These are phyloP conservation scores for Pseudomonodictys pantanalensis DNA, from an alignment of 495 filamentous ascomycete genomes.

Conservation along the genomic window DNA sequence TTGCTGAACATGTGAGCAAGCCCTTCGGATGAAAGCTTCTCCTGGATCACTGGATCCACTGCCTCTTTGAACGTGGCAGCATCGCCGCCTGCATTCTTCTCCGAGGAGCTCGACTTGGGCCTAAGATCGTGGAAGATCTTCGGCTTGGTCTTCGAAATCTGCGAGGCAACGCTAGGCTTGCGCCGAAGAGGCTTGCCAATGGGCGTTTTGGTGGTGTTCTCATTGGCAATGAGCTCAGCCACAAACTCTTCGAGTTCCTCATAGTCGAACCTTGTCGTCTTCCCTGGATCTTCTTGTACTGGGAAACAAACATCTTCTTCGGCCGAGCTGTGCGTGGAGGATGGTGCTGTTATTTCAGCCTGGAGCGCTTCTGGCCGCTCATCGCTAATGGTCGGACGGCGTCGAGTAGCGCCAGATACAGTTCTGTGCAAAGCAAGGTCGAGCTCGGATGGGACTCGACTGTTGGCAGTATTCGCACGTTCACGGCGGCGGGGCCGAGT, in stretches of 20 bases:
- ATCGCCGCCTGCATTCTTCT: slow-evolving; percentile 40
- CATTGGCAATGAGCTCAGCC: too few relatives aligned
- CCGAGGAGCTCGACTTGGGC: slow-evolving; percentile 30
- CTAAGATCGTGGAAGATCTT: slow-evolving; percentile 66
- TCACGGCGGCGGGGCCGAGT: slow-evolving; percentile 58
- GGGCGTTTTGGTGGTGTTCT: slow-evolving; percentile 47
- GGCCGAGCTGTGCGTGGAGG: slow-evolving; percentile 46
- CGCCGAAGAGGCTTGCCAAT: slow-evolving; percentile 41
- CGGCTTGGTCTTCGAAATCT: slow-evolving; percentile 47
- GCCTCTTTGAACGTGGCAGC: slow-evolving; percentile 25
- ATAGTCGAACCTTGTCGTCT: slow-evolving; percentile 71
- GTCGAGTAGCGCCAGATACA: slow-evolving; percentile 62
- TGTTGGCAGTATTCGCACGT: slow-evolving; percentile 62
- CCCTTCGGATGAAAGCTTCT: slow-evolving; percentile 39
- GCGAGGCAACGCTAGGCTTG: slow-evolving; percentile 54
- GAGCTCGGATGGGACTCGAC: slow-evolving; percentile 54
- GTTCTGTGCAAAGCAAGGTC: slow-evolving; percentile 68
- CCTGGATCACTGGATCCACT: slow-evolving; percentile 25
- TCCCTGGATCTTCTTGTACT: slow-evolving; percentile 51
- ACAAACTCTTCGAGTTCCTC: slow-evolving; percentile 86
- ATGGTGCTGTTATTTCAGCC: slow-evolving; percentile 45
- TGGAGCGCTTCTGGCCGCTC: slow-evolving; percentile 50
- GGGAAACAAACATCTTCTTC: slow-evolving; percentile 89
- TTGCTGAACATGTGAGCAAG: slow-evolving; percentile 6
- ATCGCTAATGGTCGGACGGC: slow-evolving; percentile 62